Conservation (phyloP, 805 yeast species). For the Metschnikowia drakensbergensis region DNA sequence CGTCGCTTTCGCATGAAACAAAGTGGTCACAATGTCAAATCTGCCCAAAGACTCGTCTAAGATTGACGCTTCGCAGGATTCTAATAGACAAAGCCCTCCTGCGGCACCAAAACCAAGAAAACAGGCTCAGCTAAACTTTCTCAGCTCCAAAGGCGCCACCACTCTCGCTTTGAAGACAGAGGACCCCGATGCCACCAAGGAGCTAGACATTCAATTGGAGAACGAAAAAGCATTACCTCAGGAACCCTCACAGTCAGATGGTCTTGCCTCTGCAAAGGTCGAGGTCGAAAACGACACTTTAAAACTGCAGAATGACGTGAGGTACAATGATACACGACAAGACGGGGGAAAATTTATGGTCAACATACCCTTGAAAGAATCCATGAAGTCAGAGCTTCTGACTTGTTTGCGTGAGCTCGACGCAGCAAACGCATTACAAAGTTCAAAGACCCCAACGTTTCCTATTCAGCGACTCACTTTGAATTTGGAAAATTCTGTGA, state of each 20-base stretch:
- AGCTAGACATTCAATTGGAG: neutral
- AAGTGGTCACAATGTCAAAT: neutral
- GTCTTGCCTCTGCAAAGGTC: neutral
- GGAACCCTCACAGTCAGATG: neutral
- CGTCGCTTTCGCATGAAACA: neutral
- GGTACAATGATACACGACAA: neutral
- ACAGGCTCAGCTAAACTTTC: constrained; percentile 15
- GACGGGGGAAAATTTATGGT: constrained; percentile 2
- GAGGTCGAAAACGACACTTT: neutral
- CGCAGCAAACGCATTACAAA: constrained; percentile 1
- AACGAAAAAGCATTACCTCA: neutral
- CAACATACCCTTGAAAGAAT: neutral
- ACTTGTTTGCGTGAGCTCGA: constrained; percentile 1
- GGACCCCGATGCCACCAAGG: neutral
- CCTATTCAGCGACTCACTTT: neutral
- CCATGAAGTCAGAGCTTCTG: constrained; percentile 2
- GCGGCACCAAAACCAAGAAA: constrained; percentile 11
- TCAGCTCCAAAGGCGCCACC: constrained; percentile 4
- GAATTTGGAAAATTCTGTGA: constrained; percentile 2
- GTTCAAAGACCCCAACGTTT: constrained; percentile 1
- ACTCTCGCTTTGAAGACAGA: neutral
- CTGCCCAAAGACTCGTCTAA: neutral
- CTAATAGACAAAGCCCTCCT: neutral
- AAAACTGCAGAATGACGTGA: constrained; percentile 1
- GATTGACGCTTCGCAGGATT: neutral